Conservation (phyloP, 345 rosid species). For the Hypericum androsaemum region DNA sequence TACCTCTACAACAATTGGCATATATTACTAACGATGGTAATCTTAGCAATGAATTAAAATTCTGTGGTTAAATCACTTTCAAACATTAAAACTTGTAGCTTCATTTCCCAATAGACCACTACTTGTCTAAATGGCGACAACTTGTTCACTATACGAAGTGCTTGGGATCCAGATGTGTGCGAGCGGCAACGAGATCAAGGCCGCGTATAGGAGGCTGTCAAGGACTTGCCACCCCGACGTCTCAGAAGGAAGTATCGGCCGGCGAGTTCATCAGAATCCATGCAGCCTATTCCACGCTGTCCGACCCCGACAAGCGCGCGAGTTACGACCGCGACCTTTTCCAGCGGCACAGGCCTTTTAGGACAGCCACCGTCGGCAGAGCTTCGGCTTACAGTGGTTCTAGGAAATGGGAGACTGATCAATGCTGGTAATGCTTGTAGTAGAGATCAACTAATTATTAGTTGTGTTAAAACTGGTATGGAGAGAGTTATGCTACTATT, state of each 20-base stretch:
- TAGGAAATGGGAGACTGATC: conserved; percentile 62
- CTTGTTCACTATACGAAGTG: conserved; percentile 37
- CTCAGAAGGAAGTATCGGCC: conserved; percentile 32
- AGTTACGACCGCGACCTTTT: conserved; percentile 35
- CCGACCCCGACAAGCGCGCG: conserved; percentile 44
- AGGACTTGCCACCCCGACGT: conserved; percentile 53
- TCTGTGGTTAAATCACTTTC: too few relatives aligned
- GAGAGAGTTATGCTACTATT: too few relatives aligned
- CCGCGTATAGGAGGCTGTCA: conserved; percentile 49
- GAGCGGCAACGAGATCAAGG: conserved; percentile 31
- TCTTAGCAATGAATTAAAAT: too few relatives aligned
- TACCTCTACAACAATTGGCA: too few relatives aligned
- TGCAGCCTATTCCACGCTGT: conserved; percentile 46
- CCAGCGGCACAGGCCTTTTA: conserved; percentile 6
- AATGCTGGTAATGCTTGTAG: conserved; percentile 44
- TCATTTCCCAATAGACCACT: background rate
- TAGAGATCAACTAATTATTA: background rate
- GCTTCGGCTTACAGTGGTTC: conserved; percentile 17
- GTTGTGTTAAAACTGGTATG: too few relatives aligned
- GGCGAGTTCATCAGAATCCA: conserved; percentile 38
- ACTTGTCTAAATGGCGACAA: conserved; percentile 14
- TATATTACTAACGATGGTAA: too few relatives aligned
- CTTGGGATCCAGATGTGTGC: conserved; percentile 42
- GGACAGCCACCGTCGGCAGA: conserved; percentile 18
- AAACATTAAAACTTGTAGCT: too few relatives aligned